Percentiles rank a stretch among this genome's conserved stretches.
Evolutionary conservation across 2,329 filamentous ascomycete genomes (phyloP).

Genomic region (Talaromyces pinophilus): DNA sequence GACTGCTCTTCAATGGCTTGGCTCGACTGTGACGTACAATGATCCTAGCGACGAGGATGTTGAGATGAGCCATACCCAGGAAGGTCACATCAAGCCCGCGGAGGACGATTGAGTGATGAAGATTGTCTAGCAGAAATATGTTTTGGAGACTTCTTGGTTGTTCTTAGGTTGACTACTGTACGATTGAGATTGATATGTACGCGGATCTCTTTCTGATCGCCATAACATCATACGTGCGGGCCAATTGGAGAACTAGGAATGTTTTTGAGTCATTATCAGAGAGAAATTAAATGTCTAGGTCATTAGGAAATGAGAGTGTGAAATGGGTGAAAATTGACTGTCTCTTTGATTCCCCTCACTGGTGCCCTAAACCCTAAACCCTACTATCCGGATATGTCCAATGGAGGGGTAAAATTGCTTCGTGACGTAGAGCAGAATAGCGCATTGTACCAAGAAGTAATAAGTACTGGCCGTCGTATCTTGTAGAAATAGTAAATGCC

Average conservation of each 20-base stretch:
- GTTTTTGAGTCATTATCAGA: background rate
- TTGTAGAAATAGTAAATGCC: background rate
- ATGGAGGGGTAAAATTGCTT: slow-evolving; percentile 13
- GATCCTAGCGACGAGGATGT: background rate
- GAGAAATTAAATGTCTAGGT: background rate
- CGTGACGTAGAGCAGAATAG: background rate
- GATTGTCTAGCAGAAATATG: background rate
- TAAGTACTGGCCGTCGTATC: background rate
- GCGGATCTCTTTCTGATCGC: background rate
- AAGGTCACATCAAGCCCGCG: background rate
- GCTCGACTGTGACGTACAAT: background rate
- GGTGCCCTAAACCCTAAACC: slow-evolving; percentile 37
- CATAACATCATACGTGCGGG: background rate
- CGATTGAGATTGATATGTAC: background rate
- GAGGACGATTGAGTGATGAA: background rate
- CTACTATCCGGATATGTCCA: background rate
- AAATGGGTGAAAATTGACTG: background rate
- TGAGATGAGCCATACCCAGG: background rate
- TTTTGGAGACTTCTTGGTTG: background rate
- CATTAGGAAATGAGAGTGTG: background rate
- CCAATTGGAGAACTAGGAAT: background rate
- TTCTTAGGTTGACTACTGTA: background rate
- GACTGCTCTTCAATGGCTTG: slow-evolving; percentile 38
- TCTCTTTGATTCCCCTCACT: slow-evolving; percentile 16
- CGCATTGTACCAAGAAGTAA: background rate